Base-by-base conservation (phyloP, 2,329 filamentous ascomycete species). In the Didymella pomorum region DNA sequence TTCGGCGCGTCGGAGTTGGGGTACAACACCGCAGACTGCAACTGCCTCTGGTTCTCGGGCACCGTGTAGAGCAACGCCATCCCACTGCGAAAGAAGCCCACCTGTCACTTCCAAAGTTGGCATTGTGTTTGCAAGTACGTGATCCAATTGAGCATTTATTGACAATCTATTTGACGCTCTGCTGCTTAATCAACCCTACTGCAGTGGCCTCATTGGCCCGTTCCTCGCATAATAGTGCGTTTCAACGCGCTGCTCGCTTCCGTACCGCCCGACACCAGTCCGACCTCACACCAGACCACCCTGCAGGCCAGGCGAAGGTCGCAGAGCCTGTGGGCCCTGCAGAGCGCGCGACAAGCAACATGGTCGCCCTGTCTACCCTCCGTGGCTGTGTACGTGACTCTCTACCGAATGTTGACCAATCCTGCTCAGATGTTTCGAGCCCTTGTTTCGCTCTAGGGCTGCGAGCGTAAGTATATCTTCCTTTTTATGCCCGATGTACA, bases 321-420 rank as follows among this genome's bases (percentile, higher is more conserved):
- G 25, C 33, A 48, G 31, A 14, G 39, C 29, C 29, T 66, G 59
- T 63, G 63, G 61, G 58, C 57, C 57, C 61, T 64, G 58, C 39
- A 61, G 61, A 65, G 67, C 71, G 70, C 72, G 70, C 71, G 72
- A 75, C 71, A 75, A 57, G 54, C 50, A 59, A 57, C 66, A 69
- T 64, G 63, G 58, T 56, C 47, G 52, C 56, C 65, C 62, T 58
- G 54, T 62, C 37, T 41, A 48, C 18, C 23, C 52, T 50, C 59
- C 58, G 70, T 73, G 71, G 71, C 71, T 72, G 67, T 68, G 69
- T 62, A 66, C 56, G 57, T 58, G 54, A 56, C 52, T 58, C 43
- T 37, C 47, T 44, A 42, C 55, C 53, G 53, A 42, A 65, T 54
- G 61, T 52, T 48, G 61, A 57, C 64, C 60, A 63, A 62, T 61